Evolutionary conservation across 192 early-diverging fungal species (phyloP).

Genomic region (Oehlia diaphana): DNA sequence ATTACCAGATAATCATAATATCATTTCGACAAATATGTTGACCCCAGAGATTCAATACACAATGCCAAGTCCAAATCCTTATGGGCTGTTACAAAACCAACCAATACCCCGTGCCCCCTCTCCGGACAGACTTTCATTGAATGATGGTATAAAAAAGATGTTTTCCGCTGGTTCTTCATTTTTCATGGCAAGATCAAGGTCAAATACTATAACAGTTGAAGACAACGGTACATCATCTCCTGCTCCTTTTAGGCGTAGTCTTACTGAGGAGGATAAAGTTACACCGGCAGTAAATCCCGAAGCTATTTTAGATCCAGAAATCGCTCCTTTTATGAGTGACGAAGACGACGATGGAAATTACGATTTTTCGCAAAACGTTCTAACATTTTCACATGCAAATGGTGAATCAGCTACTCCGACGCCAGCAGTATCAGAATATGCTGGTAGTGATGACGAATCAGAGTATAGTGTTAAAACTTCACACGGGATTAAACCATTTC

Average conservation of each 20-base stretch:
- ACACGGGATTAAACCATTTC: slow-evolving; percentile 13
- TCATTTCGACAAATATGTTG: slow-evolving; percentile 21
- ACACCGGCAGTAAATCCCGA: slow-evolving; percentile 34
- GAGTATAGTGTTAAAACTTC: slow-evolving; percentile 36
- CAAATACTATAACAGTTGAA: slow-evolving; percentile 42
- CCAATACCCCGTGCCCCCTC: slow-evolving; percentile 9
- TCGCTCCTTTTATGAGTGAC: slow-evolving; percentile 59
- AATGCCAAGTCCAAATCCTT: too few relatives aligned
- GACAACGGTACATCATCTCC: slow-evolving; percentile 27
- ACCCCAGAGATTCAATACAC: background rate
- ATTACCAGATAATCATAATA: slow-evolving; percentile 36
- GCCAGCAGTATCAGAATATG: slow-evolving; percentile 22
- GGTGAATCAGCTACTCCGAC: slow-evolving; percentile 27
- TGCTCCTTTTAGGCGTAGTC: slow-evolving; percentile 50
- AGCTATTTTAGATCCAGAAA: slow-evolving; percentile 56
- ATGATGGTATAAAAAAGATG: slow-evolving; percentile 40
- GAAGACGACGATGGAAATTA: slow-evolving; percentile 56
- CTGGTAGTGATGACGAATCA: slow-evolving; percentile 48
- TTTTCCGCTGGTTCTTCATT: slow-evolving; percentile 37
- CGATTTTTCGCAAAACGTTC: slow-evolving; percentile 41
- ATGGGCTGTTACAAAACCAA: background rate
- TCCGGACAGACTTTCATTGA: slow-evolving; percentile 24
- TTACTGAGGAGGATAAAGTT: slow-evolving; percentile 39
- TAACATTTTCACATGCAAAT: slow-evolving; percentile 32
- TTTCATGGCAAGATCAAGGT: slow-evolving; percentile 44